phyloP scores from a whole-genome alignment of 2,329 filamentous ascomycete genomes.

The Tolypocladium capitatum region DNA sequence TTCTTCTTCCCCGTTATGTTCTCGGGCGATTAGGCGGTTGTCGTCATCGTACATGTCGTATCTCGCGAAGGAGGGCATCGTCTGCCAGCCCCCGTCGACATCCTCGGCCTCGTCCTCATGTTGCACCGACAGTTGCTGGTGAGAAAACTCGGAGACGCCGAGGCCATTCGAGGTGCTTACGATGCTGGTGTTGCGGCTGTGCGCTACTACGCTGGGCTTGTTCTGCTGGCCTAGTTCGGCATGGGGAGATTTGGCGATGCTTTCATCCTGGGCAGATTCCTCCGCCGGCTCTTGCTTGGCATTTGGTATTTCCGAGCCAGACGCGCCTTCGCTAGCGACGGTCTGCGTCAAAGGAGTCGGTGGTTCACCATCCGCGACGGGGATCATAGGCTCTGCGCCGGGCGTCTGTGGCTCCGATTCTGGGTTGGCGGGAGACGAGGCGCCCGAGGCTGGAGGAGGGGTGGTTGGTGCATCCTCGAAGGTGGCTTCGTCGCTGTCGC shows the following conservation, averaged over 20 bases:
- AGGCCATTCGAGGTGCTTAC: conserved; percentile 18
- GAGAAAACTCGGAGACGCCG: conserved; percentile 72
- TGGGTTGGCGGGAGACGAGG: background rate
- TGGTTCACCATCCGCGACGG: background rate
- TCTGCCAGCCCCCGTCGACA: conserved; percentile 71
- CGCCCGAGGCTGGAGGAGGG: background rate
- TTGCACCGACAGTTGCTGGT: conserved; percentile 59
- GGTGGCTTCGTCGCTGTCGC: conserved; percentile 25
- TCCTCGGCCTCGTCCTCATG: conserved; percentile 36
- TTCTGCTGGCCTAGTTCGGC: conserved; percentile 2
- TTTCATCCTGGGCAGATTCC: background rate
- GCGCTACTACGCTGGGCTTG: conserved; percentile 6
- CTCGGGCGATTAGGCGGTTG: conserved; percentile 72
- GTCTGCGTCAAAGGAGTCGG: background rate
- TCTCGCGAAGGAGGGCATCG: conserved; percentile 84
- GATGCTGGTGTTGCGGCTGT: conserved; percentile 26
- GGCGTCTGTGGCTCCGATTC: background rate
- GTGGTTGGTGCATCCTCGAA: conserved; percentile 22
- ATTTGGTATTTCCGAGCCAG: background rate
- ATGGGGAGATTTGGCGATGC: conserved; percentile 1
- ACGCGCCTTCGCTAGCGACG: background rate
- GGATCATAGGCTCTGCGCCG: background rate
- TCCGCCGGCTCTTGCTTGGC: background rate
- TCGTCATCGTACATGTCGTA: conserved; percentile 96
- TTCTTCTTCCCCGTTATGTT: conserved; percentile 60